Evolutionary conservation across 129 eudicot genomes (phyloP), one percentile per base, ranked within the genome.

Genomic region (Kitagawia praeruptora): DNA sequence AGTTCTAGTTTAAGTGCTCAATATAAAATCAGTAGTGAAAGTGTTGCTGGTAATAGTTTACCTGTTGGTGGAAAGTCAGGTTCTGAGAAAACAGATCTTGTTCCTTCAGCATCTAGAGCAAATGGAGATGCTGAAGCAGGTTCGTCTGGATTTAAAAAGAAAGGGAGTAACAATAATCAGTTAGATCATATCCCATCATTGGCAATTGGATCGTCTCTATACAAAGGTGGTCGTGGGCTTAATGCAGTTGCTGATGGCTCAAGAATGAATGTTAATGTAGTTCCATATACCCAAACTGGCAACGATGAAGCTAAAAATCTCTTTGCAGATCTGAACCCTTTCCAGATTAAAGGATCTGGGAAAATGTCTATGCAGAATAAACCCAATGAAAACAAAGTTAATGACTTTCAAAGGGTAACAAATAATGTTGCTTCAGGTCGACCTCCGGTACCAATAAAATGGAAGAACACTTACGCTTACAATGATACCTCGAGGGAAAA

Each of bases 291-390:
- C 80, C 89, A 87, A 77, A 86, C 79, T 82, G 86, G 56, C 42
- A 19, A 85, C 8, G 98, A 96, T 53, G 99, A 96, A 73, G 85
- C 89, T 45, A 92, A 85, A 79, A 87, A 90, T 82, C 96, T 92
- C 69, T 96, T 96, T 80, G 92, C 99, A 37, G 99, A 96, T 47
- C 95, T 96, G 39, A 96, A 96, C 81, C 99, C 99, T 15, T 96
- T 96, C 84, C 93, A 89, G 72, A 84, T 89, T 48, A 91, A 91
- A 84, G 96, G 94, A 25, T 81, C 97, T 42, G 91, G 96, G 76
- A 93, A 86, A 78, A 77, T 76, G 71, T 80, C 74, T 31, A 81
- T 83, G 78, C 90, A 86, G 82, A 86, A 78, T 77, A 86, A 79
- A 82, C 82, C 86, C 66, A 51, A 77, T 45, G 86, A 82, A 79